These are phyloP conservation scores for Beauveria asiatica DNA, from an alignment of 2,329 filamentous ascomycete species.

Conservation along the genomic window DNA sequence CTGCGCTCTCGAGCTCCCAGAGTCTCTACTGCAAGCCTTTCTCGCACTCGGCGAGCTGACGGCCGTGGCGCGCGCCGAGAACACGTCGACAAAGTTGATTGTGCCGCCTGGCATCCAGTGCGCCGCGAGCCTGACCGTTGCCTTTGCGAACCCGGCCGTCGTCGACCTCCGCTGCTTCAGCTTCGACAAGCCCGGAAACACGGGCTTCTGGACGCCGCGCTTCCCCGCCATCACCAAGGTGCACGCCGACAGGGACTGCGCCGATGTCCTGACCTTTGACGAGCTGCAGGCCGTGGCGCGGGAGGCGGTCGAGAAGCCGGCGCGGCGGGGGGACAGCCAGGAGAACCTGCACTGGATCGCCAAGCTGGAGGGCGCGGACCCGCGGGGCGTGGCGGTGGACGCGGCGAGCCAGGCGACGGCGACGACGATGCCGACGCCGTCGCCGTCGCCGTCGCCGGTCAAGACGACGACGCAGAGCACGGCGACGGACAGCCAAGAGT, in stretches of 20 bases:
- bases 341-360: slow-evolving; percentile 54
- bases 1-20: slow-evolving; percentile 51
- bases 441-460: slow-evolving; percentile 22
- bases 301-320: slow-evolving; percentile 41
- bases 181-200: slow-evolving; percentile 64
- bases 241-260: slow-evolving; percentile 64
- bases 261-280: slow-evolving; percentile 59
- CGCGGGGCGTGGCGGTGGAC: slow-evolving; percentile 33
- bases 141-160: slow-evolving; percentile 65
- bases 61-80: slow-evolving; percentile 29
- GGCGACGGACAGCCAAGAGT: neutral
- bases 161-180: slow-evolving; percentile 75
- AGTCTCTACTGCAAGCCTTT: slow-evolving; percentile 43
- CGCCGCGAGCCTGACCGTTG: slow-evolving; percentile 34
- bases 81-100: slow-evolving; percentile 35
- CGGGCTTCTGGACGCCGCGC: slow-evolving; percentile 62
- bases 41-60: slow-evolving; percentile 36
- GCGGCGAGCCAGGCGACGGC: slow-evolving; percentile 37
- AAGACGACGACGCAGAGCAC: slow-evolving; percentile 17
- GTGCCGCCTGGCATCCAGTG: slow-evolving; percentile 36
- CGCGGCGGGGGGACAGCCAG: slow-evolving; percentile 44
- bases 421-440: slow-evolving; percentile 25
- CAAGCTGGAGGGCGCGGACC: slow-evolving; percentile 48
- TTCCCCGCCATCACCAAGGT: slow-evolving; percentile 72
- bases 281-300: slow-evolving; percentile 61